phyloP scores from a whole-genome alignment of 1,284 basidiomycete species.

The Pseudozyma tsukubaensis region DNA sequence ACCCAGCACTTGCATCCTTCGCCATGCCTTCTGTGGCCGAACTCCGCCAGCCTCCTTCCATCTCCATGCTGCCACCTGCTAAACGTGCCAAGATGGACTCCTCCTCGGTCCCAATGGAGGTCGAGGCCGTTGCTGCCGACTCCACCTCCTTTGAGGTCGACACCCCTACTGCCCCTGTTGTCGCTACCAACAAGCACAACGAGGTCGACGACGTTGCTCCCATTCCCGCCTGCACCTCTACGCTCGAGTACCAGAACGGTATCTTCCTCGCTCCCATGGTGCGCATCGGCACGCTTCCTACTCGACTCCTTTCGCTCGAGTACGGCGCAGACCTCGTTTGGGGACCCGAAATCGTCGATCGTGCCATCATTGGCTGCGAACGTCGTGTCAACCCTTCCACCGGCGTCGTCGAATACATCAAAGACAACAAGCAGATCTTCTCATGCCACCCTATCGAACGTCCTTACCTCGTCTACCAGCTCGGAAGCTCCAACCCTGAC shows the following conservation, averaged over 20 bases:
- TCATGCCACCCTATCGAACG: slow-evolving; percentile 90
- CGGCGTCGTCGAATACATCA: slow-evolving; percentile 87
- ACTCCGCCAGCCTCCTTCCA: slow-evolving; percentile 22
- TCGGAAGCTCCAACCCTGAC: slow-evolving; percentile 88
- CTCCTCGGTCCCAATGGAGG: slow-evolving; percentile 12
- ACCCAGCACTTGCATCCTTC: slow-evolving; percentile 4
- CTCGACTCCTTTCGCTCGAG: slow-evolving; percentile 85
- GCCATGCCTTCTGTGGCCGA: slow-evolving; percentile 53
- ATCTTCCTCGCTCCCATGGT: slow-evolving; percentile 68
- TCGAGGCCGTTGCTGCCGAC: slow-evolving; percentile 40
- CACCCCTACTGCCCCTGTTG: slow-evolving; percentile 1
- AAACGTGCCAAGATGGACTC: slow-evolving; percentile 43
- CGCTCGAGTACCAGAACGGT: slow-evolving; percentile 46
- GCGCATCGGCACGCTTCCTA: slow-evolving; percentile 73
- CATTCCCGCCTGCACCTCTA: slow-evolving; percentile 37
- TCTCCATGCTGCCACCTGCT: slow-evolving; percentile 38
- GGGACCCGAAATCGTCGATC: slow-evolving; percentile 96
- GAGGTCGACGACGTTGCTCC: slow-evolving; percentile 37
- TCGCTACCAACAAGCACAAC: slow-evolving; percentile 9
- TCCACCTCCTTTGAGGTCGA: slow-evolving; percentile 35
- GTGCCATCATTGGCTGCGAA: slow-evolving; percentile 87
- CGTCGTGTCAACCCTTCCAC: slow-evolving; percentile 87
- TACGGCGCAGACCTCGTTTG: slow-evolving; percentile 95
- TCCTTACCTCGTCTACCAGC: slow-evolving; percentile 74
- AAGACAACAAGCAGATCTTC: slow-evolving; percentile 81